Evolutionary conservation across 306 rosid species (phyloP).

Genomic region (Cicer pinnatifidum): DNA sequence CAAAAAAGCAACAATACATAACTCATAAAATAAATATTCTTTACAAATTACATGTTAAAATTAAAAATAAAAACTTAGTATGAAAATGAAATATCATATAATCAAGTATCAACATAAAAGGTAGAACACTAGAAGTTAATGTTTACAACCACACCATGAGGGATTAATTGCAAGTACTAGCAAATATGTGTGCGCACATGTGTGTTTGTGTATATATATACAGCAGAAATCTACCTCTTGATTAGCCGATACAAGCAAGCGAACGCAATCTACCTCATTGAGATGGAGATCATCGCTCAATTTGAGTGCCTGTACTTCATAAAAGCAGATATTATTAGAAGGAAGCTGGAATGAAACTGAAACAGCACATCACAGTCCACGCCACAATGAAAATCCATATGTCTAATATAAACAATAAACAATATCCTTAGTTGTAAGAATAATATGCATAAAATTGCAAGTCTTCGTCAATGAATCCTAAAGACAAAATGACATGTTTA

Average conservation of each 20-base stretch:
- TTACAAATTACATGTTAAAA: constrained; percentile 14
- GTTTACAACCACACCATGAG: constrained; percentile 1
- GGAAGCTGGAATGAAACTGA: constrained; percentile 19
- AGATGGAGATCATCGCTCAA: constrained; percentile 93
- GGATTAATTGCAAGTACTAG: neutral
- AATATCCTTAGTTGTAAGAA: constrained; percentile 12
- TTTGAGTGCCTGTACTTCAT: constrained; percentile 72
- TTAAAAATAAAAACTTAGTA: neutral
- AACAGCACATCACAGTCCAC: neutral
- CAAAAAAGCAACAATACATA: constrained; percentile 28
- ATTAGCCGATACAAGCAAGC: constrained; percentile 80
- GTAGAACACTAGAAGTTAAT: neutral
- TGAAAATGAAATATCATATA: neutral
- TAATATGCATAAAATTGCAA: constrained; percentile 18
- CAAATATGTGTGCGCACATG: neutral
- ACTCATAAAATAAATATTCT: constrained; percentile 15
- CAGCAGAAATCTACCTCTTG: constrained; percentile 72
- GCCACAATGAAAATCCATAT: constrained; percentile 28
- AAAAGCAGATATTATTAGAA: constrained; percentile 38
- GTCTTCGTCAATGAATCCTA: constrained; percentile 8
- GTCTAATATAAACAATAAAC: constrained; percentile 27
- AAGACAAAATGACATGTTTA: neutral
- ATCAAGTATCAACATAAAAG: constrained; percentile 32
- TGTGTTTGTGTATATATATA: neutral
- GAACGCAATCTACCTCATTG: constrained; percentile 87